Conservation (phyloP, 129 eudicot genomes). For the Logfia minima region DNA sequence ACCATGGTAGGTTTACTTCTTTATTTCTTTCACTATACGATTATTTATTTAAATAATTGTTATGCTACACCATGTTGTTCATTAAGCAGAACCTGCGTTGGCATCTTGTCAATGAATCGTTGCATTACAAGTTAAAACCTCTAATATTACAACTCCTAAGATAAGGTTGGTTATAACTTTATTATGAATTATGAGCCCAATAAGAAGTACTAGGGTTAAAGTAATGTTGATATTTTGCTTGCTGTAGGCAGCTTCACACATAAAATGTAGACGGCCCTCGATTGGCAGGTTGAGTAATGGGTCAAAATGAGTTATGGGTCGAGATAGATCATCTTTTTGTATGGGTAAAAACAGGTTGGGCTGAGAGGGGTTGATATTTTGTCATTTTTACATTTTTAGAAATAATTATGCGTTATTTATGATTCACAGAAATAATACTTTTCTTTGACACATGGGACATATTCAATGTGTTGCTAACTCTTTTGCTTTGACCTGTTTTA, state of each 20-base stretch:
- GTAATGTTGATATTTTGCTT: background rate
- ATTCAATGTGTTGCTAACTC: background rate
- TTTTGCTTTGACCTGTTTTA: background rate
- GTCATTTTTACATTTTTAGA: too few relatives aligned
- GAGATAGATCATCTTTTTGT: background rate
- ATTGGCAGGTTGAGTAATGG: background rate
- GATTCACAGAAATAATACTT: background rate
- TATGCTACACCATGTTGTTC: background rate
- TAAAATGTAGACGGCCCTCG: background rate
- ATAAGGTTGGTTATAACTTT: background rate
- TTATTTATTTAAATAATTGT: background rate
- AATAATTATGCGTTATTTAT: background rate
- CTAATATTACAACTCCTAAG: background rate
- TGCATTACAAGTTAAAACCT: background rate
- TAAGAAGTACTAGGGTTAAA: background rate
- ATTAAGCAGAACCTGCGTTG: background rate
- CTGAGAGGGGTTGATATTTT: background rate
- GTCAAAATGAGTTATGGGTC: background rate
- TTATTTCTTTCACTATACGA: background rate
- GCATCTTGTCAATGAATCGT: background rate
- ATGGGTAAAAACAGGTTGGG: background rate
- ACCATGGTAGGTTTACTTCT: constrained; percentile 65
- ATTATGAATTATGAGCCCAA: background rate
- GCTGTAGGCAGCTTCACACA: background rate
- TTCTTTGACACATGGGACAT: background rate